Conservation (phyloP, 768 basidiomycete genomes). For the Termitomyces sp. region DNA sequence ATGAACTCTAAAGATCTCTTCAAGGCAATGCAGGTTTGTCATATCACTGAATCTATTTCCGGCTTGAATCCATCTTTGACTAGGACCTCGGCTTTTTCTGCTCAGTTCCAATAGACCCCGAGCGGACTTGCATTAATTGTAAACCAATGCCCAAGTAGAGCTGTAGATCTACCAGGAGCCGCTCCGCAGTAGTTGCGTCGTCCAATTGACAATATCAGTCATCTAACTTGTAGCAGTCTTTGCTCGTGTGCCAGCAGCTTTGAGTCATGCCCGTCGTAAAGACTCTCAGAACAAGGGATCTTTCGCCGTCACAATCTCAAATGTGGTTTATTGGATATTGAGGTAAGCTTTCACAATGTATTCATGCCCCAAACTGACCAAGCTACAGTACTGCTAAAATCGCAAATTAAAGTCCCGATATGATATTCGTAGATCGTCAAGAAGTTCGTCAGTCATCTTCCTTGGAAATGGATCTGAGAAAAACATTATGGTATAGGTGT, state of each 20-base stretch:
- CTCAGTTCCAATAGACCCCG: conserved; percentile 59
- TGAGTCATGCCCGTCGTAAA: background rate
- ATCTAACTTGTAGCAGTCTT: background rate
- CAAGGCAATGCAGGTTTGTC: conserved; percentile 65
- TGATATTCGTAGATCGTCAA: background rate
- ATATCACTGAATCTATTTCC: background rate
- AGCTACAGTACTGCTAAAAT: background rate
- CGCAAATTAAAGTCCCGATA: background rate
- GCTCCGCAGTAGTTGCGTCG: background rate
- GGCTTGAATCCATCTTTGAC: background rate
- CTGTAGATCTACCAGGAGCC: background rate
- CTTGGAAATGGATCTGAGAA: conserved; percentile 6
- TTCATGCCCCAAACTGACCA: background rate
- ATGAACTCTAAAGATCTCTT: conserved; percentile 62
- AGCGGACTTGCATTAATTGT: conserved; percentile 63
- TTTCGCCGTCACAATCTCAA: background rate
- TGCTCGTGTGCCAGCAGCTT: background rate
- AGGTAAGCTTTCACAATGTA: background rate
- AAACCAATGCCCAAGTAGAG: conserved; percentile 47
- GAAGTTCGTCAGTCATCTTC: background rate
- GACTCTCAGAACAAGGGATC: background rate
- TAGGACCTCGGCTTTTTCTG: conserved; percentile 68
- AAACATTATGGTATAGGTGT: conserved; percentile 18
- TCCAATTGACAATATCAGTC: background rate
- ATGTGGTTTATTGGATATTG: background rate